A percentile compares a stretch with the other conserved stretches of the same genome.
Conservation (phyloP, 2,329 filamentous ascomycete species). For the Fusarium ambrosium region DNA sequence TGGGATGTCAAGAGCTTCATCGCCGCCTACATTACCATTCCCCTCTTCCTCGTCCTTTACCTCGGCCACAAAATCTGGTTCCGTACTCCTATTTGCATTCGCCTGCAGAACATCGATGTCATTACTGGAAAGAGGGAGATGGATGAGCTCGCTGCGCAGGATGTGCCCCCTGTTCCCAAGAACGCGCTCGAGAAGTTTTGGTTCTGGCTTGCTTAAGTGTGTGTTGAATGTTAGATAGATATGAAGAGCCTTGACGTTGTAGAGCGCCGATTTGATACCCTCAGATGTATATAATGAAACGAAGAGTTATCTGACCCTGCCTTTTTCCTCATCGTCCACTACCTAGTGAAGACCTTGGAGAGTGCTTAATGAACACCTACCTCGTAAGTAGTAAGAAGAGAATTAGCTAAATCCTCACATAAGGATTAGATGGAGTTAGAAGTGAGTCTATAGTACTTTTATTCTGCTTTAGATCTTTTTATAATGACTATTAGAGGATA, state of each 20-base stretch:
- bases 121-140: conserved; percentile 72
- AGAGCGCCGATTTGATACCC: conserved; percentile 18
- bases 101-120: conserved; percentile 24
- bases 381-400: not conserved
- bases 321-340: not conserved
- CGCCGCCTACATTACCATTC: conserved; percentile 37
- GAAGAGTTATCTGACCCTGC: not conserved
- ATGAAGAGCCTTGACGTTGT: not conserved
- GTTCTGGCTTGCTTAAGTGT: conserved; percentile 67
- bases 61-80: conserved; percentile 39
- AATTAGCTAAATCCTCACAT: not conserved
- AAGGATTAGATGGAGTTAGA: not conserved
- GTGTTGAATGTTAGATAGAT: not conserved
- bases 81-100: conserved; percentile 28
- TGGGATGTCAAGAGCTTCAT: conserved; percentile 37
- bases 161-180: conserved; percentile 61
- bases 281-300: conserved; percentile 9
- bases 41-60: conserved; percentile 34
- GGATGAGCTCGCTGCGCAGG: conserved; percentile 67
- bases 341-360: not conserved
- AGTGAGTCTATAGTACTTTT: not conserved
- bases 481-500: not conserved
- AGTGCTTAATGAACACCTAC: not conserved
- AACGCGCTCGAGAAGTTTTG: conserved; percentile 67
- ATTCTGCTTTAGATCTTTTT: not conserved